Conservation (phyloP, 441 rosid species). For the Sinapis alba region DNA sequence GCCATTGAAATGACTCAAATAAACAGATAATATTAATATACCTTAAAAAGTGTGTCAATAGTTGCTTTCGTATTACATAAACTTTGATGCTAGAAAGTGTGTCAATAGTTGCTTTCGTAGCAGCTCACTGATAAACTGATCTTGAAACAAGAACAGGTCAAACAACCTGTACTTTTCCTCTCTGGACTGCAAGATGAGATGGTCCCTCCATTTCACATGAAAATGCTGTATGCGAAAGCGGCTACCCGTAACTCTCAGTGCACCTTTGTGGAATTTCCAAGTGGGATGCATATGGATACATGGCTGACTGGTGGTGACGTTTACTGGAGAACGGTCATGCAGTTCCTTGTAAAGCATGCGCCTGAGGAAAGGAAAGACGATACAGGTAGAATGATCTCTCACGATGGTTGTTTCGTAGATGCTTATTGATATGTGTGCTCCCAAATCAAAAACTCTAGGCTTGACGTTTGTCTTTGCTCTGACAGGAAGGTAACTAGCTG, state of each 20-base stretch:
- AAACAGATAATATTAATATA: background rate
- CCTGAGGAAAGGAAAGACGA: conserved; percentile 50
- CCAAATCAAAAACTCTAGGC: conserved; percentile 10
- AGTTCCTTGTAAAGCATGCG: conserved; percentile 62
- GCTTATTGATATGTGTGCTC: conserved; percentile 10
- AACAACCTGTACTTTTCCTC: conserved; percentile 88
- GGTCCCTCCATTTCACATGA: conserved; percentile 95
- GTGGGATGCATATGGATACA: conserved; percentile 98
- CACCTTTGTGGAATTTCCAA: conserved; percentile 78
- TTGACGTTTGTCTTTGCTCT: conserved; percentile 26
- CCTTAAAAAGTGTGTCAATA: background rate
- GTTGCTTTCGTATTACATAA: background rate
- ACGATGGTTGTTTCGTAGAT: background rate
- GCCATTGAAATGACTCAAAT: background rate
- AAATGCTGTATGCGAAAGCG: conserved; percentile 83
- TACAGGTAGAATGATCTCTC: conserved; percentile 11
- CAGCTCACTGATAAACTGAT: conserved; percentile 17
- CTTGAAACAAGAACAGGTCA: conserved; percentile 55
- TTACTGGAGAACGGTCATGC: conserved; percentile 74
- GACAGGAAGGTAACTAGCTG: conserved; percentile 30
- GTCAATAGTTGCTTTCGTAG: background rate
- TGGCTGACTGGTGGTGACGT: conserved; percentile 92
- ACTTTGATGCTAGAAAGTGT: background rate
- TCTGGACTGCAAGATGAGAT: conserved; percentile 99
- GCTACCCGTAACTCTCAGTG: conserved; percentile 74